phyloP scores from a whole-genome alignment of 2,329 filamentous ascomycete genomes.

The Alternaria novae-zelandiae region DNA sequence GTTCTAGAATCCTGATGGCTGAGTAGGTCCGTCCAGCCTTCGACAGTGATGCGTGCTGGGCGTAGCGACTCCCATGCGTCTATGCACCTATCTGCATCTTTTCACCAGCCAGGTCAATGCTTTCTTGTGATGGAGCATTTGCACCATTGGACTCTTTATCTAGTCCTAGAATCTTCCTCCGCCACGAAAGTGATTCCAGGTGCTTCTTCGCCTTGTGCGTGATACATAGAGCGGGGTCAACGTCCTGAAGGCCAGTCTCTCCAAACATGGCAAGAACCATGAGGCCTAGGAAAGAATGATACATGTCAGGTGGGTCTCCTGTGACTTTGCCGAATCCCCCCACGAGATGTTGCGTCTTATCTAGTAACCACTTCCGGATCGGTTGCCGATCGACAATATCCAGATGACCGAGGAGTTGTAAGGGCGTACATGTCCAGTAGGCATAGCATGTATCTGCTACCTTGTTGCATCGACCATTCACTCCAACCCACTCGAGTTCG shows the following conservation, averaged over 20 bases:
- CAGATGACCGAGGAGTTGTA: conserved; percentile 48
- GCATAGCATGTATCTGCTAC: conserved; percentile 93
- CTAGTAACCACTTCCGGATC: conserved; percentile 79
- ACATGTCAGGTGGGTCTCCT: conserved; percentile 67
- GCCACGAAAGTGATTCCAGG: conserved; percentile 47
- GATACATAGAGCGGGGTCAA: conserved; percentile 80
- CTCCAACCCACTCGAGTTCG: conserved; percentile 69
- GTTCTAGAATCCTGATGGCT: neutral
- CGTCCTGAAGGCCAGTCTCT: conserved; percentile 70
- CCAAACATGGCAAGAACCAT: conserved; percentile 77
- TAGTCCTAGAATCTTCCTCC: conserved; percentile 31
- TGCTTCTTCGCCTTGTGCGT: conserved; percentile 61
- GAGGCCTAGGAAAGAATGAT: conserved; percentile 88
- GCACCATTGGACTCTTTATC: neutral
- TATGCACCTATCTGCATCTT: conserved; percentile 9
- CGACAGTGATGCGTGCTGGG: neutral
- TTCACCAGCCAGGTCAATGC: conserved; percentile 4
- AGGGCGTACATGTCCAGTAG: conserved; percentile 83
- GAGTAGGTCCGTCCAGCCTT: neutral
- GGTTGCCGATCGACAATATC: conserved; percentile 65
- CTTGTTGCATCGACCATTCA: conserved; percentile 92
- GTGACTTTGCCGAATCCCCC: conserved; percentile 57
- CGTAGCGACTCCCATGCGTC: neutral
- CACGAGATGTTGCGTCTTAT: conserved; percentile 84
- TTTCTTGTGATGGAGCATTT: neutral